Evolutionary conservation across 2,329 filamentous ascomycete species (phyloP).

Genomic region (Colletotrichum brevisporum): DNA sequence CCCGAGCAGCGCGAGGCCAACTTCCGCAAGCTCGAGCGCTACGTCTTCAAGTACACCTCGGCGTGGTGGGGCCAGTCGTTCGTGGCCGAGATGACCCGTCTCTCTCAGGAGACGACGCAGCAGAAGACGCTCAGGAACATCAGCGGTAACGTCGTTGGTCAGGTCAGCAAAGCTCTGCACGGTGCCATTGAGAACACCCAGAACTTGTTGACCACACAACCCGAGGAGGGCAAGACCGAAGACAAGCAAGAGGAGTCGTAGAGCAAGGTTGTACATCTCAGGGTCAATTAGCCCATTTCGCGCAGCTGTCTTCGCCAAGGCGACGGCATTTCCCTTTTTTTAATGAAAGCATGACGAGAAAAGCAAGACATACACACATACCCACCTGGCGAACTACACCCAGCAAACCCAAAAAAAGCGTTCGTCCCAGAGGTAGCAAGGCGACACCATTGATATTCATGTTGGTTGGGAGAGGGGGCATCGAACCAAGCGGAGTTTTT

Average conservation of each 20-base stretch:
- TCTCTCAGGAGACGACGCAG: constrained; percentile 56
- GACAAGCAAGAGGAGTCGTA: constrained; percentile 28
- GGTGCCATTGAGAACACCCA: constrained; percentile 26
- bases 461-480: constrained; percentile 13
- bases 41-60: constrained; percentile 97
- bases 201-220: not conserved
- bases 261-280: no score
- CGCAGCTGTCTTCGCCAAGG: not conserved
- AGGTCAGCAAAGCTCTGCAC: constrained; percentile 36
- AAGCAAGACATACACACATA: constrained; percentile 17
- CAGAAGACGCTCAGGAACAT: constrained; percentile 59
- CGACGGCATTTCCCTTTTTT: not conserved
- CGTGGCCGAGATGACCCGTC: constrained; percentile 82
- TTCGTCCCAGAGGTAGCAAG: not conserved
- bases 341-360: constrained; percentile 40
- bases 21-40: constrained; percentile 92
- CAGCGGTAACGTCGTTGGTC: constrained; percentile 54
- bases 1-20: constrained; percentile 89
- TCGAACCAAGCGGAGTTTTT: constrained; percentile 24
- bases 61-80: constrained; percentile 98
- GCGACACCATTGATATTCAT: not conserved
- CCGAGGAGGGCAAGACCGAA: constrained; percentile 24
- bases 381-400: constrained; percentile 6
- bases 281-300: not conserved
- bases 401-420: not conserved